Percentiles rank a stretch among this genome's conserved stretches.
These are phyloP conservation scores for Protea cynaroides DNA, from an alignment of 164 flowering plant species.

Conservation along the genomic window DNA sequence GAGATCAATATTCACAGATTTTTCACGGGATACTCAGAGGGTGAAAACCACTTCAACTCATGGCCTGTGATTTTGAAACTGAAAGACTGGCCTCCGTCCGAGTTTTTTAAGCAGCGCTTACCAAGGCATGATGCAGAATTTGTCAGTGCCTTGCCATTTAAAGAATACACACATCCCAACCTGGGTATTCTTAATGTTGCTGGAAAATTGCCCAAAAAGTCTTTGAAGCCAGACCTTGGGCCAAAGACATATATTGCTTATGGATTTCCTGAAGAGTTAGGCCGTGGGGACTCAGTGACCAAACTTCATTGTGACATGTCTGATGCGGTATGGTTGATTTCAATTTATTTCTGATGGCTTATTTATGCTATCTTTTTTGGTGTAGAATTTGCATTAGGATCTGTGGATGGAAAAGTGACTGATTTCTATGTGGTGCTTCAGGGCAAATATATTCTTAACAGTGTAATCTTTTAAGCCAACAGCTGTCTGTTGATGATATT, in stretches of 20 bases:
- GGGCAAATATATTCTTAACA: too few species aligned
- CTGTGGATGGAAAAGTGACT: too few species aligned
- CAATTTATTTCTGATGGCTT: neutral
- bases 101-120: slow-evolving; percentile 36
- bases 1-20: slow-evolving; percentile 42
- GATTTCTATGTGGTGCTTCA: too few species aligned
- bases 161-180: slow-evolving; percentile 54
- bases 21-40: slow-evolving; percentile 44
- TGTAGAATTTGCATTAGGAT: too few species aligned
- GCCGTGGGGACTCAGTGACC: slow-evolving; percentile 67
- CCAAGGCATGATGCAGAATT: slow-evolving; percentile 61
- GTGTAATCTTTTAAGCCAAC: too few species aligned
- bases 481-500: too few species aligned
- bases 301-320: slow-evolving; percentile 81
- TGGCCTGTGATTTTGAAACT: slow-evolving; percentile 61
- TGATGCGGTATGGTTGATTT: slow-evolving; percentile 52
- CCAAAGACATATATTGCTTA: slow-evolving; percentile 73
- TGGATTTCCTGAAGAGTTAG: slow-evolving; percentile 52
- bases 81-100: slow-evolving; percentile 71
- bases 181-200: slow-evolving; percentile 50
- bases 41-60: slow-evolving; percentile 6
- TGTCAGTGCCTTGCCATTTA: slow-evolving; percentile 47
- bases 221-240: slow-evolving; percentile 61
- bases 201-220: slow-evolving; percentile 32
- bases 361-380: neutral